These are phyloP conservation scores for Hanseniaspora gamundiae DNA, from an alignment of 1,139 yeast species.

Conservation along the genomic window DNA sequence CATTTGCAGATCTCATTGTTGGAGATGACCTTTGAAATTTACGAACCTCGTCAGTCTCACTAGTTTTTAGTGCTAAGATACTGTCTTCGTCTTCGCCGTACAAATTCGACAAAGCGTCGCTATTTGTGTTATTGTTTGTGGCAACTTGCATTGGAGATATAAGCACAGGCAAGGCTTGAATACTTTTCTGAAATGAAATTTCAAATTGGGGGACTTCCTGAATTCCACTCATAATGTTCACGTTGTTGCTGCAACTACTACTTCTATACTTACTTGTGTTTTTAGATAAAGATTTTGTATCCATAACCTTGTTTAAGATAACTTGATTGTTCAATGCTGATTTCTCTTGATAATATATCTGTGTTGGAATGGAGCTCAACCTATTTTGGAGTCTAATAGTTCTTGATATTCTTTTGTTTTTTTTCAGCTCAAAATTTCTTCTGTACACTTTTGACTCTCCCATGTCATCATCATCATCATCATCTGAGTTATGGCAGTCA, in stretches of 20 bases:
- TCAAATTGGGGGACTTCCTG: background rate
- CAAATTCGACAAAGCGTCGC: background rate
- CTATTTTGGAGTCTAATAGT: constrained; percentile 19
- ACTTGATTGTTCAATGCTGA: background rate
- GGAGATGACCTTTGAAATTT: too few relatives aligned
- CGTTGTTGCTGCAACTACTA: background rate
- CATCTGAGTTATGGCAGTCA: background rate
- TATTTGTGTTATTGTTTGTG: background rate
- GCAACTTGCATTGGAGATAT: background rate
- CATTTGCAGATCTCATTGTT: constrained; percentile 3
- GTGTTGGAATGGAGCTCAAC: constrained; percentile 20
- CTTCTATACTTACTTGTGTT: background rate
- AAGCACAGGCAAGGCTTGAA: background rate
- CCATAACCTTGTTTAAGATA: background rate
- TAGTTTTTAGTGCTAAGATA: background rate
- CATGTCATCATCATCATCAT: constrained; percentile 8
- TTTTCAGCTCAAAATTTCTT: background rate
- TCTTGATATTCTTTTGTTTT: constrained; percentile 20
- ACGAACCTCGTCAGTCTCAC: background rate
- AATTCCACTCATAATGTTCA: background rate
- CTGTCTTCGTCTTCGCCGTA: background rate
- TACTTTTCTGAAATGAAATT: background rate
- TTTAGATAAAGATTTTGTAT: background rate
- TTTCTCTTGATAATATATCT: background rate
- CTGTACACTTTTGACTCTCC: background rate